These are phyloP conservation scores for Tulasnella calospora DNA, from an alignment of 768 basidiomycete species.

Conservation along the genomic window DNA sequence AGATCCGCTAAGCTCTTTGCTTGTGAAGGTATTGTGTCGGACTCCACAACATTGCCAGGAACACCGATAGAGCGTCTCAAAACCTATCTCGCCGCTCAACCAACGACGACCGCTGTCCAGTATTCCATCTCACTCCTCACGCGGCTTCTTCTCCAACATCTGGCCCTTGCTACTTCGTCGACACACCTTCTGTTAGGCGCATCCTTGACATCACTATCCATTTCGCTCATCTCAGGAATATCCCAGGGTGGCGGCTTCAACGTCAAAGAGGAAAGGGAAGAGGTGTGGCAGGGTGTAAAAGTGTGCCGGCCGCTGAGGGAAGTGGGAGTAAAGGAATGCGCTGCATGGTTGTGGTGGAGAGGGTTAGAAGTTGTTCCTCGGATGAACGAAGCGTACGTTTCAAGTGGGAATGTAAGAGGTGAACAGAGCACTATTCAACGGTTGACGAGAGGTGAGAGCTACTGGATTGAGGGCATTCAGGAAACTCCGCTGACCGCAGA, in stretches of 20 bases:
- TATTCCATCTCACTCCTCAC: conserved; percentile 55
- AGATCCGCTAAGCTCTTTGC: background rate
- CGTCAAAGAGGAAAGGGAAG: conserved; percentile 62
- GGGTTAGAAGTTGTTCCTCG: conserved; percentile 44
- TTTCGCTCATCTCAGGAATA: conserved; percentile 67
- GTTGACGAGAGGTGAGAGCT: conserved; percentile 60
- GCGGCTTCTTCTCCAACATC: conserved; percentile 65
- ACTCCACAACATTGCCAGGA: conserved; percentile 24
- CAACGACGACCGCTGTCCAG: conserved; percentile 66
- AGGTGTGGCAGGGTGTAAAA: conserved; percentile 59
- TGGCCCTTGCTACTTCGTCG: conserved; percentile 52
- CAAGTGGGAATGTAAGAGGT: background rate
- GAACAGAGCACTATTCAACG: conserved; percentile 52
- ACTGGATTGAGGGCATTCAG: background rate
- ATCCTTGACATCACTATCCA: conserved; percentile 69
- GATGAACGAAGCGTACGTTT: background rate
- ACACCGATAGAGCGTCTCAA: conserved; percentile 39
- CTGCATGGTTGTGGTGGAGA: conserved; percentile 72
- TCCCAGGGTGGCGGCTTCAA: conserved; percentile 72
- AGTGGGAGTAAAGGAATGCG: conserved; percentile 72
- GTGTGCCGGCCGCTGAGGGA: conserved; percentile 67
- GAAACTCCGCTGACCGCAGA: background rate
- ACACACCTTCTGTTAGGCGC: conserved; percentile 78
- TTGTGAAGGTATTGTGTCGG: background rate
- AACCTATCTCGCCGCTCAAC: conserved; percentile 58